phyloP scores from a whole-genome alignment of 2,329 filamentous ascomycete species.

The Cordyceps militaris region DNA sequence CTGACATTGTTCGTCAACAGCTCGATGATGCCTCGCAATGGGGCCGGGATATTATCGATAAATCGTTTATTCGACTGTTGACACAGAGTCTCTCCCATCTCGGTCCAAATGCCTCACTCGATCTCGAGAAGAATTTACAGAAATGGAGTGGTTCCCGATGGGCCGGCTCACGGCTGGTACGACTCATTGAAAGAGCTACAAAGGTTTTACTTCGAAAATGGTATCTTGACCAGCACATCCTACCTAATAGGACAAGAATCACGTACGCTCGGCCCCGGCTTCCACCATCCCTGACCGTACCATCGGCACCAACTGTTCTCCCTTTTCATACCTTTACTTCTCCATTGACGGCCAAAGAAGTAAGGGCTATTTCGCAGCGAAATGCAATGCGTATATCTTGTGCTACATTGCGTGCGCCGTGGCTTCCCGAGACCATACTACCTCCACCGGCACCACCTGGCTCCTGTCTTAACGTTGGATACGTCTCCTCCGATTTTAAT shows the following conservation, averaged over 20 bases:
- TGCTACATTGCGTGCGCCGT: slow-evolving; percentile 77
- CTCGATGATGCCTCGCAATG: slow-evolving; percentile 78
- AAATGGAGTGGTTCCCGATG: slow-evolving; percentile 69
- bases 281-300: slow-evolving; percentile 66
- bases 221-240: slow-evolving; percentile 77
- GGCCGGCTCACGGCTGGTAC: slow-evolving; percentile 81
- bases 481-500: slow-evolving; percentile 97
- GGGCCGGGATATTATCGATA: slow-evolving; percentile 66
- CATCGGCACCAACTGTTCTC: slow-evolving; percentile 85
- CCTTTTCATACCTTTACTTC: slow-evolving; percentile 98
- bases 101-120: slow-evolving; percentile 28
- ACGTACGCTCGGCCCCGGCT: slow-evolving; percentile 68
- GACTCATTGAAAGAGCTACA: slow-evolving; percentile 78
- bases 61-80: slow-evolving; percentile 44
- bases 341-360: slow-evolving; percentile 82
- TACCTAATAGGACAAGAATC: slow-evolving; percentile 42
- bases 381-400: slow-evolving; percentile 91
- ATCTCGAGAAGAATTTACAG: slow-evolving; percentile 35
- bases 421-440: slow-evolving; percentile 76
- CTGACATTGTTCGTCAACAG: slow-evolving; percentile 84
- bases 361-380: slow-evolving; percentile 88
- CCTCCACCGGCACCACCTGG: slow-evolving; percentile 76
- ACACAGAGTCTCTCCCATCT: slow-evolving; percentile 38
- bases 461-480: slow-evolving; percentile 84
- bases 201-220: slow-evolving; percentile 72